Base-by-base conservation (phyloP, 179 eudicot genomes). In the Drosera spatulata region DNA sequence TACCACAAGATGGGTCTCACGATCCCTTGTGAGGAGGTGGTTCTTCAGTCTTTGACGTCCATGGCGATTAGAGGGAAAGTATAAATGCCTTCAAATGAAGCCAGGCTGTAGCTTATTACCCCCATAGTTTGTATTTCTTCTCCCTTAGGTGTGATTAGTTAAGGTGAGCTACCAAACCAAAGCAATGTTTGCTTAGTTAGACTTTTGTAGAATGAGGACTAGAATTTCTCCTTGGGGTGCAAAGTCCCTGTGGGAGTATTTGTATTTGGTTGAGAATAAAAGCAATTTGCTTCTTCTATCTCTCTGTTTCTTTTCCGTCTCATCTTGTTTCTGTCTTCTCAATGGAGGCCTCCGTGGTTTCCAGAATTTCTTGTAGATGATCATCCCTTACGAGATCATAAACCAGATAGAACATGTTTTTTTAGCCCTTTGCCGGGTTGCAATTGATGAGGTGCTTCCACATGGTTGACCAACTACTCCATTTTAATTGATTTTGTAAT, bases 1-100 rank as follows among this genome's bases (percentile, higher is more conserved):
- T 76, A 72, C 66, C 85, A 87, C 55, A 80, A 82, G 6, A 85
- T 79, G 86, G 95, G 95, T 2, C 77, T 87, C 62, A 87, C 95
- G 2, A 77, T 87, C 50, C 95, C 95, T 38, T 87, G 88, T 55
- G 86, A 87, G 67, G 88, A 87, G 76, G 79, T 75, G 2, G 88
- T 87, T 59, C 85, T 87, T 53, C 75, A 67, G 10, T 75, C 88
- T 45, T 81, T 86, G 39, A 81, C 86, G 14, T 81, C 94, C 12
- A 77, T 83, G 81, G 70, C 83, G 51, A 56, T 85, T 46, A 80
- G 79, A 77, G 61, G 61, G 75, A 22, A 22, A 66, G 73, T 62
- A 22, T 22, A 22, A 22, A 22, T 22, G 33, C 33, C 41, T 33
- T 69, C 67, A 71, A 80, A 69, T 59, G 80, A 69, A 69, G 71